Evolutionary conservation across 2,329 filamentous ascomycete species (phyloP), one percentile per base, ranked within the genome.

Genomic region (Xylariaceae sp.): DNA sequence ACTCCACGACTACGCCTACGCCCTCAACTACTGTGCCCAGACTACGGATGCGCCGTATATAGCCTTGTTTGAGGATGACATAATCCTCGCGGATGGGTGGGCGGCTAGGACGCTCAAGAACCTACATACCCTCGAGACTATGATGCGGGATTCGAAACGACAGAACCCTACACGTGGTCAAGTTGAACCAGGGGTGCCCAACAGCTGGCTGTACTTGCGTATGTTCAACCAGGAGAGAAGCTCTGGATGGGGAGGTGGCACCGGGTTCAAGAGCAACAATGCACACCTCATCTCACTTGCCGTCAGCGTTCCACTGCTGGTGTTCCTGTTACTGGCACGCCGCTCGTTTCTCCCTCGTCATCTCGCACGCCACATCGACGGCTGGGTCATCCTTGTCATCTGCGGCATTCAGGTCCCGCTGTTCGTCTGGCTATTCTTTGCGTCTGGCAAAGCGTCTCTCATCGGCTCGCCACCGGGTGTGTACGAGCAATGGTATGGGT

Each of bases 151-250:
- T 9, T 54, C 54, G 1, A 34, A 16, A 19, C 53, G 55, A 16
- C 51, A 41, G 9, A 34, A 46, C 7, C 56, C 54, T 7, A 24
- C 27, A n/a, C 44, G 36, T 7, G 51, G 53, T 7, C 35, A 41
- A 23, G 36, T 57, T 17, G 36, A 47, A 21, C 52, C 55, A 4
- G 56, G 56, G 3, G 29, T 39, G n/a, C 54, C 54, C 14, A 55
- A 54, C 32, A 50, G 47, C 19, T 59, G 56, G 56, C 43, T 59
- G 6, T 59, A 59, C 34, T 34, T 59, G 14, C 55, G 56, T 21
- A 40, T 59, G 14, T 59, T 59, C 40, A 59, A 56, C 43, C 56
- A 59, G 36, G 56, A 59, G 29, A 50, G 56, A 24, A 57, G 54
- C 32, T 46, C 43, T 21, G 56, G 56, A 9, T 59, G 56, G 56